Base-by-base conservation (phyloP, 257 asterid species). In the Fraxinus excelsior region DNA sequence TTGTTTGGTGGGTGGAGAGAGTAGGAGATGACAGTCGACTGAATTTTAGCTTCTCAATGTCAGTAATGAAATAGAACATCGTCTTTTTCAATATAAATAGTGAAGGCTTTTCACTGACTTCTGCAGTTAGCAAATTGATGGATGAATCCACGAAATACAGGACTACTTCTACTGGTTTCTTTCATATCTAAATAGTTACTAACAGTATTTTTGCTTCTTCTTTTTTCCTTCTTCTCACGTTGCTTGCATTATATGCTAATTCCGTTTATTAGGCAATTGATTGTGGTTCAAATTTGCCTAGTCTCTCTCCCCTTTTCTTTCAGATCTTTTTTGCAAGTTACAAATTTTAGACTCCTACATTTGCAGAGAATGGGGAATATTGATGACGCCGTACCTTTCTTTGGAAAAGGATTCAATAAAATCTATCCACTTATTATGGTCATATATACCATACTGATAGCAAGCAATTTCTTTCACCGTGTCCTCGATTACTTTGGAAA, bases 321-420 rank as follows among this genome's bases (percentile, higher is more conserved):
- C 18, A 35, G 60, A 4, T 72, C 80, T 37, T 66, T 53, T 71
- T 28, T 58, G 23, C 75, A 60, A 80, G 56, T 38, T 76, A 72
- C 46, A 56, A 18, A 75, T 78, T 67, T 32, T 65, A 65, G 58
- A 31, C 38, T 76, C 53, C 70, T 40, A 9, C 40, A 40, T 75
- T 71, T 84, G 87, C 94, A 92, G 93, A 90, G 90, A 77, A 92
- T 92, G 97, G 96, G 97, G 78, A 92, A 92, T 88, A 90, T 92
- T 74, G 97, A 92, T 31, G 91, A 86, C 58, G 96, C 93, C 67
- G 96, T 90, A 71, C 97, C 97, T 51, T 92, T 92, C 88, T 92
- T 92, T 74, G 97, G 96, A 68, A 89, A 85, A 74, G 90, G 90
- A 42, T 92, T 92, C 86, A 92, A 92, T 77, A 92, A 84, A 84